phyloP scores from a whole-genome alignment of 768 basidiomycete species.

The Porpolomopsis calyptriformis region DNA sequence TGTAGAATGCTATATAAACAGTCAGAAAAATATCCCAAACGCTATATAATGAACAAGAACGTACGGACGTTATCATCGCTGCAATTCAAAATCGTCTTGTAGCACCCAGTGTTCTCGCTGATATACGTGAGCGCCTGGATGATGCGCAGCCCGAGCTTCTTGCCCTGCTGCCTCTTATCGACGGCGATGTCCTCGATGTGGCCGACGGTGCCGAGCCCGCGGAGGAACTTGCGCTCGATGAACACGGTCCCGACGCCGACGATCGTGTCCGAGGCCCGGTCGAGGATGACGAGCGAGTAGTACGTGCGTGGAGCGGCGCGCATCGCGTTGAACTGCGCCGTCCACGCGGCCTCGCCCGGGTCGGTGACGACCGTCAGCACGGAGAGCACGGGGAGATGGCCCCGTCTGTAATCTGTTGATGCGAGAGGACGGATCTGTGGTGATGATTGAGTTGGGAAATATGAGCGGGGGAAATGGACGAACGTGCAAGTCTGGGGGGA shows the following conservation, averaged over 20 bases:
- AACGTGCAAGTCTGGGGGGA: conserved; percentile 63
- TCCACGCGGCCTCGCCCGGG: conserved; percentile 57
- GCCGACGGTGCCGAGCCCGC: conserved; percentile 75
- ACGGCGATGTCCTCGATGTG: conserved; percentile 99
- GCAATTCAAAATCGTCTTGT: conserved; percentile 98
- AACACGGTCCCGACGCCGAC: conserved; percentile 78
- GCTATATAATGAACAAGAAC: conserved; percentile 24
- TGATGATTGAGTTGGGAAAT: neutral
- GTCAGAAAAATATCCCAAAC: conserved; percentile 7
- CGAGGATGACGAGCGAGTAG: conserved; percentile 77
- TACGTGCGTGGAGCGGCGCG: conserved; percentile 53
- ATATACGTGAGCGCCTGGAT: conserved; percentile 80
- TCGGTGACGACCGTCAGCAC: conserved; percentile 68
- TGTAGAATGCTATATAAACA: conserved; percentile 69
- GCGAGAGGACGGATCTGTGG: conserved; percentile 82
- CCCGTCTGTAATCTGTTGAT: conserved; percentile 69
- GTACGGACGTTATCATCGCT: conserved; percentile 82
- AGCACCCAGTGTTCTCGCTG: conserved; percentile 71
- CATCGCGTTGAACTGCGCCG: conserved; percentile 53
- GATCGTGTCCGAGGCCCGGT: conserved; percentile 63
- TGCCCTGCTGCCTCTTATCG: conserved; percentile 77
- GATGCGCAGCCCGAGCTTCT: conserved; percentile 79
- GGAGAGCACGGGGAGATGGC: conserved; percentile 74
- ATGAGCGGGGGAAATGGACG: neutral
- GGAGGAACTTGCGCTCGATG: conserved; percentile 90